Base-by-base conservation (phyloP, 2,329 filamentous ascomycete genomes). In the Rhynchosporium graminicola region DNA sequence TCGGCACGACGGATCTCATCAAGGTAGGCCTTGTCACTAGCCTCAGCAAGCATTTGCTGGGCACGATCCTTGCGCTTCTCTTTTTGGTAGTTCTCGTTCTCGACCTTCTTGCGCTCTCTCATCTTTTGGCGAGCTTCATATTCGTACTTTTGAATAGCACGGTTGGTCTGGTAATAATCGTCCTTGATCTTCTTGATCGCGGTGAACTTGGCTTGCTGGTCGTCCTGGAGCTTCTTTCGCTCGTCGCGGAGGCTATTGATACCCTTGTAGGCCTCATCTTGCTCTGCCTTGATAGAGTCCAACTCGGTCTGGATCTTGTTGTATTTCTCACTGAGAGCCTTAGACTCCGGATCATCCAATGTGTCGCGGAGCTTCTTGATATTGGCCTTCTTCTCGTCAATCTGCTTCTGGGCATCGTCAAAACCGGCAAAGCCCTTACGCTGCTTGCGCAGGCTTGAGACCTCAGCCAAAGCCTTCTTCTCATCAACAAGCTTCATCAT, bases 401-500 rank as follows among this genome's bases (percentile, higher is more conserved):
- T 98, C 69, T 84, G 84, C 83, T 96, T 96, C 79, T 98, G 91
- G 40, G 87, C 82, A 63, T 90, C 87, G 64, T 96, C 92, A 73
- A 98, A 89, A 65, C 87, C 85, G 63, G 87, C 86, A 76, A 99
- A 97, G 78, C 87, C 89, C 86, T 97, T 98, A 80, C 91, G 91
- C 73, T 90, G 85, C 82, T 96, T 96, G 77, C 90, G 88, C 69
- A 98, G 80, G 75, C 80, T 88, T 55, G 89, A 90, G 71, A 97
- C 88, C 72, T 97, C 92, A 57, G 84, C 80, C 26, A 98, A 83
- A 8, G 91, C 88, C 84, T 97, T 98, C 83, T 92, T 96, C 85
- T 98, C 95, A 72, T 99, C 95, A 10, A 98, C 95, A 57, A 99
- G 82, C 80, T 93, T 96, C 89, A 99, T 93, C 76, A 85, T 89